phyloP scores from a whole-genome alignment of 2,329 filamentous ascomycete species.

The Fusarium sp. region DNA sequence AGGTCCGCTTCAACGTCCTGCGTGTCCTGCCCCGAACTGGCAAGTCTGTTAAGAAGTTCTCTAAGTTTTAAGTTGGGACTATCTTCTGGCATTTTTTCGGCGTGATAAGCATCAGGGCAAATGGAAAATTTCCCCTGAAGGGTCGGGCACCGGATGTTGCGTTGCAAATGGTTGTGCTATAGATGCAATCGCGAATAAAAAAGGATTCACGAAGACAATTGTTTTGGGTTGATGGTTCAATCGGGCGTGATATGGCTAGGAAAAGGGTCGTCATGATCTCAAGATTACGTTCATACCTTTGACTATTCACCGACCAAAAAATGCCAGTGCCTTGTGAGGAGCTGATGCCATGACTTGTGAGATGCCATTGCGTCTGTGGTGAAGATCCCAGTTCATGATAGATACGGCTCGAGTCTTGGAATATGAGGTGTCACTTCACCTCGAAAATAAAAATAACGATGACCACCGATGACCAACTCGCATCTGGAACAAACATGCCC shows the following conservation, averaged over 20 bases:
- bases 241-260: slow-evolving; percentile 48
- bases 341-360: slow-evolving; percentile 12
- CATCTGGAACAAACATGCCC: background rate
- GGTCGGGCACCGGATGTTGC: slow-evolving; percentile 58
- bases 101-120: slow-evolving; percentile 62
- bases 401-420: slow-evolving; percentile 7
- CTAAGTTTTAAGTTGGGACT: slow-evolving; percentile 87
- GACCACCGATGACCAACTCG: slow-evolving; percentile 4
- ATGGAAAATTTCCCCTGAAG: slow-evolving; percentile 54
- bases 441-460: slow-evolving; percentile 13
- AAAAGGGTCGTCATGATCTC: slow-evolving; percentile 48
- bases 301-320: slow-evolving; percentile 44
- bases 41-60: slow-evolving; percentile 97
- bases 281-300: slow-evolving; percentile 51
- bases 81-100: slow-evolving; percentile 67
- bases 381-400: background rate
- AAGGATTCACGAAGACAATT: slow-evolving; percentile 58
- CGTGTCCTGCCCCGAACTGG: slow-evolving; percentile 97
- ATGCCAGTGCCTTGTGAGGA: slow-evolving; percentile 42
- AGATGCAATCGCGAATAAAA: slow-evolving; percentile 60
- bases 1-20: slow-evolving; percentile 99
- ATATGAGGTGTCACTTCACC: background rate
- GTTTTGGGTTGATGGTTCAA: slow-evolving; percentile 48
- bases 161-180: slow-evolving; percentile 60
- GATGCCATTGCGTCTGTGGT: slow-evolving; percentile 14